Evolutionary conservation across 148 eudicot genomes (phyloP).

Genomic region (Amaranthus hypochondriacus): DNA sequence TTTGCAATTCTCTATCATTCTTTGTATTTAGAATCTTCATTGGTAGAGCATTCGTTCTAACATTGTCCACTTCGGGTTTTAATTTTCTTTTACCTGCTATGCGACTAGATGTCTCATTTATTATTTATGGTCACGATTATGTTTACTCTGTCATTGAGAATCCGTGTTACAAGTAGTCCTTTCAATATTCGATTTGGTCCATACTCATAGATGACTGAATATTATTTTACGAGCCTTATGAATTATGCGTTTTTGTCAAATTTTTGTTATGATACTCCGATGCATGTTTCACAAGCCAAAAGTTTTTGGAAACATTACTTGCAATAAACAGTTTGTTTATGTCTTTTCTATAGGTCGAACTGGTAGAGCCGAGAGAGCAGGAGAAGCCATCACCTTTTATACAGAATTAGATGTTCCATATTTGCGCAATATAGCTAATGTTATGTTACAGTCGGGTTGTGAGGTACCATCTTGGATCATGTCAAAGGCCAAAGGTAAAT

Average conservation of each 20-base stretch:
- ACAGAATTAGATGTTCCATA: slow-evolving; percentile 79
- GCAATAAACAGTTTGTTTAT: not conserved
- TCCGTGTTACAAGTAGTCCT: not conserved
- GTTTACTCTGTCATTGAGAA: not conserved
- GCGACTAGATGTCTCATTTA: not conserved
- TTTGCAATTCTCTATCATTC: too few relatives aligned
- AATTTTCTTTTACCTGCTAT: not conserved
- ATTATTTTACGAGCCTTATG: not conserved
- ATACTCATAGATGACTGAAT: not conserved
- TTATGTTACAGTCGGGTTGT: slow-evolving; percentile 72
- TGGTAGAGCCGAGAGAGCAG: slow-evolving; percentile 94
- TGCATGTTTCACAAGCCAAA: not conserved
- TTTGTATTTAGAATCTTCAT: too few relatives aligned
- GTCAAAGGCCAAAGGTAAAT: slow-evolving; percentile 69
- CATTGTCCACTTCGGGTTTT: not conserved
- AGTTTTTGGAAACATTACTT: not conserved
- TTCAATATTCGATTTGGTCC: not conserved
- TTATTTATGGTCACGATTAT: not conserved
- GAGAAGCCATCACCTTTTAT: slow-evolving; percentile 84
- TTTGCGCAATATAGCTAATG: slow-evolving; percentile 75
- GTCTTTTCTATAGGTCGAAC: slow-evolving; percentile 53
- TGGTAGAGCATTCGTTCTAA: too few relatives aligned
- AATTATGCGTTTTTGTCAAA: not conserved
- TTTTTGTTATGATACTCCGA: not conserved
- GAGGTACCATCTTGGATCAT: slow-evolving; percentile 85